Evolutionary conservation across 768 basidiomycete genomes (phyloP).

Genomic region (Tricholoma furcatifolium): DNA sequence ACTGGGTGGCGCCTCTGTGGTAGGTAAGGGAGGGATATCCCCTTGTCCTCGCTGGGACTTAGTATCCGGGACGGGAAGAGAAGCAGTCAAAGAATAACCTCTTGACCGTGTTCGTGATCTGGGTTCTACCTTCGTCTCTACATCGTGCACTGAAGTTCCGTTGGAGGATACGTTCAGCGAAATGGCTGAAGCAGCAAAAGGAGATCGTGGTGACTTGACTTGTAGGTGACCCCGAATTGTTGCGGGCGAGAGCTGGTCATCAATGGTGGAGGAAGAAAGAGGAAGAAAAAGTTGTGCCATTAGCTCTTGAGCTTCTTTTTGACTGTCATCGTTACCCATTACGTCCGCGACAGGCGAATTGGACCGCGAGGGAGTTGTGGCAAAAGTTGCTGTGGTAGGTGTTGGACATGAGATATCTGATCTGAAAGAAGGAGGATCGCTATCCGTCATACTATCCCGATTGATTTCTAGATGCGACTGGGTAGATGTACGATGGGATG

Average conservation of each 20-base stretch:
- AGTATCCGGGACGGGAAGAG: conserved; percentile 8
- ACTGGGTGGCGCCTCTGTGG: background rate
- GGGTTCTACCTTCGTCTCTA: background rate
- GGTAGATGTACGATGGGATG: conserved; percentile 3
- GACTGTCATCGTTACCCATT: conserved; percentile 16
- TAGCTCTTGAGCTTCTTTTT: conserved; percentile 19
- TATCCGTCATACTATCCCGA: conserved; percentile 4
- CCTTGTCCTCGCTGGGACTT: background rate
- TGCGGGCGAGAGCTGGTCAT: background rate
- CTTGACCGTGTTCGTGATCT: conserved; percentile 9
- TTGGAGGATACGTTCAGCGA: conserved; percentile 27
- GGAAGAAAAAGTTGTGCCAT: conserved; percentile 2
- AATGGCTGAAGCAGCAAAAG: conserved; percentile 22
- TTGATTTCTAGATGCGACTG: conserved; percentile 10
- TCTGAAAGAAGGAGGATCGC: conserved; percentile 6
- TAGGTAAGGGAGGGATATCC: conserved; percentile 1
- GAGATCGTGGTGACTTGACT: conserved; percentile 3
- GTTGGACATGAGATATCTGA: conserved; percentile 13
- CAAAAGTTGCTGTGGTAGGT: conserved; percentile 17
- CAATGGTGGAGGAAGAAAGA: background rate
- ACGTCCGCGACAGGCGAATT: conserved; percentile 20
- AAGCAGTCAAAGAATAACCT: conserved; percentile 16
- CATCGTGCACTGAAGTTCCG: conserved; percentile 3
- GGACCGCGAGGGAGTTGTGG: conserved; percentile 22
- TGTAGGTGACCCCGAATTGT: conserved; percentile 1